Percentiles rank a stretch among this genome's conserved stretches.
These are phyloP conservation scores for Neonectria neomacrospora DNA, from an alignment of 2,329 filamentous ascomycete genomes.

Conservation along the genomic window DNA sequence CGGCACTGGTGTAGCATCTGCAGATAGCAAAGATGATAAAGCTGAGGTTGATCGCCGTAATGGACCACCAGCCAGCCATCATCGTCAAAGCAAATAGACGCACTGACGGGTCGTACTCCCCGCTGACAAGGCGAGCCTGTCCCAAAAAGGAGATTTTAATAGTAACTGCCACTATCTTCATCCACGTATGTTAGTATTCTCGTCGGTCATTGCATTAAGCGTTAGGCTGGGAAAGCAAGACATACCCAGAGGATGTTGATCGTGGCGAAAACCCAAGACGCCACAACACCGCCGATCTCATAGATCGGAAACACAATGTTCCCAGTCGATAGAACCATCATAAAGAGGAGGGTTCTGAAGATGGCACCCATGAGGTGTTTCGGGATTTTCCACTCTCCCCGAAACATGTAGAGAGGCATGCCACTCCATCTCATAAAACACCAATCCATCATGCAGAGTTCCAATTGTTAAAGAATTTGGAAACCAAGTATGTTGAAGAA, in stretches of 20 bases:
- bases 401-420: background rate
- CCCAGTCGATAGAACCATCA: constrained; percentile 27
- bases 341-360: constrained; percentile 5
- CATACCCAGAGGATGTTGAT: constrained; percentile 23
- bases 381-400: constrained; percentile 24
- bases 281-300: constrained; percentile 14
- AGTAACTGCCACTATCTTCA: background rate
- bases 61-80: constrained; percentile 10
- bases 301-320: constrained; percentile 23
- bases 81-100: constrained; percentile 10
- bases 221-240: background rate
- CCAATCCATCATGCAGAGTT: constrained; percentile 1
- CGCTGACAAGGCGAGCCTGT: background rate
- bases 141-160: background rate
- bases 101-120: constrained; percentile 6
- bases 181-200: constrained; percentile 1
- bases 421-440: background rate
- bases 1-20: constrained; percentile 7
- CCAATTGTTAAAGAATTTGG: background rate
- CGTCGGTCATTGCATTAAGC: background rate
- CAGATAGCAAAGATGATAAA: constrained; percentile 7
- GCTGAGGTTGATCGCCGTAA: constrained; percentile 2
- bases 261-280: background rate
- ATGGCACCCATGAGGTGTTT: constrained; percentile 17
- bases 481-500: background rate